These are phyloP conservation scores for Hymenoscyphus scutula DNA, from an alignment of 2,329 filamentous ascomycete species.

Conservation along the genomic window DNA sequence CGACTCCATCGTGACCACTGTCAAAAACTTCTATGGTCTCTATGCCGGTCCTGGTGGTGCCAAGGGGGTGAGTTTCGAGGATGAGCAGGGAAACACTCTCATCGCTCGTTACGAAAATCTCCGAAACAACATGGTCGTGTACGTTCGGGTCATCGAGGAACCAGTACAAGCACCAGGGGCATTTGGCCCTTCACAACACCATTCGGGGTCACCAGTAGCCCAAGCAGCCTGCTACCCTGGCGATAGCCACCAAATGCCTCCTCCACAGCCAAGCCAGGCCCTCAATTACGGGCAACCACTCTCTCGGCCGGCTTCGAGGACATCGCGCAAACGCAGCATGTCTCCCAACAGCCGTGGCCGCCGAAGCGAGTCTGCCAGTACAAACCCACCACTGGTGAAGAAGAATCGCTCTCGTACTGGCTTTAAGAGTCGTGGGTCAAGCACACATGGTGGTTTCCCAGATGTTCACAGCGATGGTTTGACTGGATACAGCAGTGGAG, in stretches of 20 bases:
- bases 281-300: constrained; percentile 59
- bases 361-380: constrained; percentile 71
- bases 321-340: constrained; percentile 72
- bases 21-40: constrained; percentile 98
- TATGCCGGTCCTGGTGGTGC: constrained; percentile 71
- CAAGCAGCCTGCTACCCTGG: constrained; percentile 56
- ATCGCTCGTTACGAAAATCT: constrained; percentile 98
- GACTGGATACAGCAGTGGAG: constrained; percentile 83
- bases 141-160: constrained; percentile 79
- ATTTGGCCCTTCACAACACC: constrained; percentile 53
- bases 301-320: constrained; percentile 66
- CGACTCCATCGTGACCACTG: constrained; percentile 95
- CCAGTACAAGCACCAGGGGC: constrained; percentile 44
- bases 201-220: constrained; percentile 51
- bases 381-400: constrained; percentile 50
- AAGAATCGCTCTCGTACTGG: constrained; percentile 66
- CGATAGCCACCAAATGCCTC: constrained; percentile 62
- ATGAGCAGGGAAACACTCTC: constrained; percentile 81
- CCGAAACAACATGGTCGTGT: constrained; percentile 85
- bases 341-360: constrained; percentile 71
- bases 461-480: constrained; percentile 64
- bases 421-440: constrained; percentile 65
- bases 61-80: constrained; percentile 92
- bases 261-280: constrained; percentile 50
- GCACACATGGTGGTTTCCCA: constrained; percentile 46